Conservation (phyloP, 257 asterid species). For the Buddleja alternifolia region DNA sequence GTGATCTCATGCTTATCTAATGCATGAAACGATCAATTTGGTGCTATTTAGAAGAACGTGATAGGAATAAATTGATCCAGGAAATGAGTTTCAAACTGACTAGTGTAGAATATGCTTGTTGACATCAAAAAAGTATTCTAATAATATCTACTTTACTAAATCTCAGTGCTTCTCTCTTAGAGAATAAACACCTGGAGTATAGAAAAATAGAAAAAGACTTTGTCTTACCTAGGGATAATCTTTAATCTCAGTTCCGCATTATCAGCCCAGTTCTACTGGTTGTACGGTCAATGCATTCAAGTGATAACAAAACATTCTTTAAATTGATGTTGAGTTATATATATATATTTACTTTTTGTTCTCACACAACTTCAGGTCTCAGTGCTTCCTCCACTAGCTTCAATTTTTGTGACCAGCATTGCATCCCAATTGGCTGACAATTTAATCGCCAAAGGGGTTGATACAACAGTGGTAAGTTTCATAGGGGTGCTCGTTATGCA, state of each 20-base stretch:
- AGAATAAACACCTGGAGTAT: no score
- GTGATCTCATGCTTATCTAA: not conserved
- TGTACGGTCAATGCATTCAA: no score
- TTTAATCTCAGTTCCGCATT: no score
- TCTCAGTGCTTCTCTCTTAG: no score
- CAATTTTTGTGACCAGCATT: conserved; percentile 78
- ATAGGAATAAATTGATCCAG: not conserved
- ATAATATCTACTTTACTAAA: no score
- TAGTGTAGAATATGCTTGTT: not conserved
- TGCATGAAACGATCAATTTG: no score
- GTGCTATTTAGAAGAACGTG: not conserved
- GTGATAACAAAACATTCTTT: no score
- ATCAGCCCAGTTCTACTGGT: no score
- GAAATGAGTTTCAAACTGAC: not conserved
- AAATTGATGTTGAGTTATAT: not conserved
- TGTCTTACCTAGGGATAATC: no score
- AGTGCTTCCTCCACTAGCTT: conserved; percentile 94
- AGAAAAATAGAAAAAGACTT: no score
- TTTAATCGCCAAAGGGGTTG: conserved; percentile 85
- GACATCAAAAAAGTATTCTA: not conserved
- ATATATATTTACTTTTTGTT: not conserved
- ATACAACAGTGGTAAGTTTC: conserved; percentile 71
- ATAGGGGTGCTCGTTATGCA: not conserved
- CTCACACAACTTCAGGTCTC: conserved; percentile 70
- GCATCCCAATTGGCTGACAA: conserved; percentile 93